A percentile compares a stretch with the other conserved stretches of the same genome.
Evolutionary conservation across 805 yeast species (phyloP).

Genomic region (Maudiozyma turicensis): DNA sequence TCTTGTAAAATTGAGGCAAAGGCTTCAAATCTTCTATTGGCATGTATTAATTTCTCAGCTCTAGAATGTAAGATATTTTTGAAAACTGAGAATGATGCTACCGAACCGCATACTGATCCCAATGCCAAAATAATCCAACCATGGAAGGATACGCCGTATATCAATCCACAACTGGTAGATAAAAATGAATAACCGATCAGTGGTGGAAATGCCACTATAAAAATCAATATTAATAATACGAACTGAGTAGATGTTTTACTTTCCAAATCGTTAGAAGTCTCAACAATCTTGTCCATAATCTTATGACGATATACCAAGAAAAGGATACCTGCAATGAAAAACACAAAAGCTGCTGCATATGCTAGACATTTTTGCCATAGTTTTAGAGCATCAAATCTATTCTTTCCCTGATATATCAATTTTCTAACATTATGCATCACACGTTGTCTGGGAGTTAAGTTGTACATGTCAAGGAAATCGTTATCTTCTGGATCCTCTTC

Average conservation of each 20-base stretch:
- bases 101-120: constrained; percentile 66
- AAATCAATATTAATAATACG: constrained; percentile 43
- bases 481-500: constrained; percentile 16
- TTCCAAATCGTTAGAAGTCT: constrained; percentile 38
- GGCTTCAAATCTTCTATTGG: constrained; percentile 60
- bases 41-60: constrained; percentile 50
- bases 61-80: constrained; percentile 45
- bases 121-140: constrained; percentile 74
- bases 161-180: constrained; percentile 62
- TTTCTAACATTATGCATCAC: constrained; percentile 15
- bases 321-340: constrained; percentile 10
- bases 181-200: constrained; percentile 70
- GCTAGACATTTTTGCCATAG: constrained; percentile 18
- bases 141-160: constrained; percentile 59
- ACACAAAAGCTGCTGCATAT: constrained; percentile 7
- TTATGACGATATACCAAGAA: constrained; percentile 21
- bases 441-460: constrained; percentile 27
- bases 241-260: constrained; percentile 33
- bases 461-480: constrained; percentile 26
- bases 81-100: constrained; percentile 61
- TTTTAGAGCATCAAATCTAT: constrained; percentile 13
- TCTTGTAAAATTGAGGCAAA: constrained; percentile 67
- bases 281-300: constrained; percentile 29
- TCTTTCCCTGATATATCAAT: constrained; percentile 5
- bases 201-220: constrained; percentile 82